These are phyloP conservation scores for Astrothelium macrocarpum DNA, from an alignment of 495 filamentous ascomycete species.

Conservation along the genomic window DNA sequence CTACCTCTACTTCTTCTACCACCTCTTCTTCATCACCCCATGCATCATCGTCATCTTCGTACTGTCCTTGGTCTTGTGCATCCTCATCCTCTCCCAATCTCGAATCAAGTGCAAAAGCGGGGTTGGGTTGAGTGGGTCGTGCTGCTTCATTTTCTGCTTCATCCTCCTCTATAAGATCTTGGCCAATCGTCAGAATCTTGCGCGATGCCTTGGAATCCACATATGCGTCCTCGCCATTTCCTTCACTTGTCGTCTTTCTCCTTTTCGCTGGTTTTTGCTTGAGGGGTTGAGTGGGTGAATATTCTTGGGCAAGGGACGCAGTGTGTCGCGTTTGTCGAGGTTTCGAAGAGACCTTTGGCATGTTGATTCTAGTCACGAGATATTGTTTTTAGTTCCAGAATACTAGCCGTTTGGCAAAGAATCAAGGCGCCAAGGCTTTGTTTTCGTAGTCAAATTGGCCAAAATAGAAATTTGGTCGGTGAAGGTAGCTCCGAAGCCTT, in stretches of 20 bases:
- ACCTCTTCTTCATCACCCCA: conserved; percentile 57
- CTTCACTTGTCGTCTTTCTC: conserved; percentile 31
- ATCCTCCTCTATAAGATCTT: conserved; percentile 72
- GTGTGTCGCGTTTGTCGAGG: conserved; percentile 27
- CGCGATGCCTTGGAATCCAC: conserved; percentile 79
- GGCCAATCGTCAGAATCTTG: conserved; percentile 79
- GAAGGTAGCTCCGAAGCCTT: not conserved
- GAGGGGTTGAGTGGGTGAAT: conserved; percentile 26
- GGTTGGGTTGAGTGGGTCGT: conserved; percentile 33
- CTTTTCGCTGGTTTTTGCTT: conserved; percentile 33
- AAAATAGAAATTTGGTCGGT: not conserved
- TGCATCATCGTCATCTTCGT: conserved; percentile 49
- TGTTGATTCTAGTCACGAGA: conserved; percentile 10
- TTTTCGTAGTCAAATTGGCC: not conserved
- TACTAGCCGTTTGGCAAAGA: no score
- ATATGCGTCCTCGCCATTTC: conserved; percentile 56
- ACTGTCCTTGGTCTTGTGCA: conserved; percentile 31
- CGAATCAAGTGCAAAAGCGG: conserved; percentile 58
- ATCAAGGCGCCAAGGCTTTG: no score
- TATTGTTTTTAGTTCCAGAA: no score
- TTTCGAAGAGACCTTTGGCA: conserved; percentile 24
- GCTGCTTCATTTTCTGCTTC: conserved; percentile 39
- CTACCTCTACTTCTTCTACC: conserved; percentile 48
- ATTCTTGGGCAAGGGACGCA: conserved; percentile 33
- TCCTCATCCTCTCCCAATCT: conserved; percentile 41